phyloP scores from a whole-genome alignment of 495 filamentous ascomycete genomes.

The Articulospora tetracladia region DNA sequence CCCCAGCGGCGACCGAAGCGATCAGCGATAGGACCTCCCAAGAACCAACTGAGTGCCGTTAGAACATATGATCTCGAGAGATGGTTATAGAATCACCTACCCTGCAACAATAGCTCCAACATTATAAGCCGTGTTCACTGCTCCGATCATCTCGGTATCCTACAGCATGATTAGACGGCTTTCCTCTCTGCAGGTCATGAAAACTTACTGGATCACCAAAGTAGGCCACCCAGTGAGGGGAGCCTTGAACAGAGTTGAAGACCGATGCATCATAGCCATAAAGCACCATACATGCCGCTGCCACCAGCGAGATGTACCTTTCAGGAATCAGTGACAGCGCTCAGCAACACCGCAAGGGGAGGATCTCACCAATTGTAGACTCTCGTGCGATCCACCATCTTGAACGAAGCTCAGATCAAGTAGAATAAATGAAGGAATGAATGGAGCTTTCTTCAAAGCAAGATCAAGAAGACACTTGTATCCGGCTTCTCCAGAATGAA shows the following conservation, averaged over 20 bases:
- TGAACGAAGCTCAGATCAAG: neutral
- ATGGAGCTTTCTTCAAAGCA: neutral
- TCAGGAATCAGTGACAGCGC: too few species aligned
- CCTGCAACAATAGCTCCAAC: slow-evolving; percentile 56
- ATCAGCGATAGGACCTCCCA: slow-evolving; percentile 33
- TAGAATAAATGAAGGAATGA: neutral
- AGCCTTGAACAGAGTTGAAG: slow-evolving; percentile 60
- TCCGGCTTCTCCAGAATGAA: neutral
- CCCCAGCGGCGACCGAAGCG: slow-evolving; percentile 53
- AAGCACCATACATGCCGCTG: slow-evolving; percentile 62
- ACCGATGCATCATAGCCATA: slow-evolving; percentile 66
- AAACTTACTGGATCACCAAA: slow-evolving; percentile 47
- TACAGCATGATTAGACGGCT: slow-evolving; percentile 10
- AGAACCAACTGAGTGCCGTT: slow-evolving; percentile 22
- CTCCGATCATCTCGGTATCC: slow-evolving; percentile 45
- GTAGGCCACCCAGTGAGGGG: slow-evolving; percentile 53
- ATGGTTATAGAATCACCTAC: too few species aligned
- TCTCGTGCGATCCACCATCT: slow-evolving; percentile 2
- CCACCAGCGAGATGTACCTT: slow-evolving; percentile 50
- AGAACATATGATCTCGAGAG: too few species aligned
- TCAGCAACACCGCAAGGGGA: too few species aligned
- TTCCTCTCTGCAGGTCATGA: neutral
- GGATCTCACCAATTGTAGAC: slow-evolving; percentile 14
- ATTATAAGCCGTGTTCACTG: slow-evolving; percentile 59
- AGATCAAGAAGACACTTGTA: neutral